Evolutionary conservation across 2,329 filamentous ascomycete species (phyloP).

Genomic region (Graphilbum fragrans): DNA sequence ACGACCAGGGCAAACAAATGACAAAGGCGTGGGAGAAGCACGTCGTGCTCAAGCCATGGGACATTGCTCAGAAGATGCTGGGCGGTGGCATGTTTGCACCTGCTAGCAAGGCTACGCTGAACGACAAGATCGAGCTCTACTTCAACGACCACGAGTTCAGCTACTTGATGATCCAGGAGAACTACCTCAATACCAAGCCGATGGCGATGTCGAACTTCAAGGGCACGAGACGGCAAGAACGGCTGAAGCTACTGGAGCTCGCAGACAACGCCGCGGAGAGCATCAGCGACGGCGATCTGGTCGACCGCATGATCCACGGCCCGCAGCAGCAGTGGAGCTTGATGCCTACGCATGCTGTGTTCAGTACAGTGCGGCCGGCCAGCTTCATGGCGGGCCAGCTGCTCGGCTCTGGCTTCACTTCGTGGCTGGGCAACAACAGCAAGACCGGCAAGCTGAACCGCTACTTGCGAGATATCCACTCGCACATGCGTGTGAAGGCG

Average conservation of each 20-base stretch:
- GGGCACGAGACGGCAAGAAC: conserved; percentile 51
- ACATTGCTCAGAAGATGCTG: conserved; percentile 89
- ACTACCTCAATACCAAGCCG: conserved; percentile 80
- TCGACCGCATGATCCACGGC: conserved; percentile 97
- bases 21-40: conserved; percentile 98
- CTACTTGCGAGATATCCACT: conserved; percentile 85
- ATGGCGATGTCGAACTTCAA: conserved; percentile 44
- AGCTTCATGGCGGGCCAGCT: conserved; percentile 78
- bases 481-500: conserved; percentile 85
- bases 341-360: conserved; percentile 92
- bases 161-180: conserved; percentile 95
- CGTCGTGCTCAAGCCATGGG: conserved; percentile 92
- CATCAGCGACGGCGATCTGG: conserved; percentile 92
- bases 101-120: conserved; percentile 74
- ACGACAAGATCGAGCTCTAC: conserved; percentile 97
- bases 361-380: conserved; percentile 85
- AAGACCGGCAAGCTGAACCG: conserved; percentile 68
- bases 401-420: conserved; percentile 64
- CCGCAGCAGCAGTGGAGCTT: conserved; percentile 96
- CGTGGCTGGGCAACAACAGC: conserved; percentile 93
- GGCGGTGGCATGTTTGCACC: conserved; percentile 75
- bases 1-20: conserved; percentile 82
- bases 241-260: conserved; percentile 74
- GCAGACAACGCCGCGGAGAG: conserved; percentile 82
- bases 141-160: conserved; percentile 99